Evolutionary conservation across 2,329 filamentous ascomycete genomes (phyloP).

Genomic region (Fusarium miscanthi): DNA sequence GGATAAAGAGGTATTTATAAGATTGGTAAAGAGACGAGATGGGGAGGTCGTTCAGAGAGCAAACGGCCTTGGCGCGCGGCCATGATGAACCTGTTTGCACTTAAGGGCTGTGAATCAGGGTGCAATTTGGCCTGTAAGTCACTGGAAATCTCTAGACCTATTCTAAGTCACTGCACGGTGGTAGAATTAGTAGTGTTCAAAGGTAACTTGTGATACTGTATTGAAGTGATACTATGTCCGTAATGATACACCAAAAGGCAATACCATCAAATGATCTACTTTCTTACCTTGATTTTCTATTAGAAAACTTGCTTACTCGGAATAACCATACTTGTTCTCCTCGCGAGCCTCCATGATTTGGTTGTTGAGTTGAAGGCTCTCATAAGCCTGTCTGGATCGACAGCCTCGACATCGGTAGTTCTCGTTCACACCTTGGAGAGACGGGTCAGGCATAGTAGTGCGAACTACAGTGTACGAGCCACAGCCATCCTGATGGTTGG

Average conservation of each 20-base stretch:
- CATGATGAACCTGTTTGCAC: background rate
- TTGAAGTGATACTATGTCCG: background rate
- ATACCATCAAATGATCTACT: background rate
- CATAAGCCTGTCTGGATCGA: background rate
- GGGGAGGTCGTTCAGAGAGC: background rate
- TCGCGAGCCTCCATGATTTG: background rate
- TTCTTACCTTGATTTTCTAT: background rate
- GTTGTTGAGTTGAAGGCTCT: constrained; percentile 1
- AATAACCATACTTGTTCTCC: background rate
- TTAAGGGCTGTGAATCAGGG: background rate
- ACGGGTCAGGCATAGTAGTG: background rate
- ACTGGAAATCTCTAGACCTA: background rate
- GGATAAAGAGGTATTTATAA: constrained; percentile 6
- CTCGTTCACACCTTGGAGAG: background rate
- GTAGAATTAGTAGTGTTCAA: background rate
- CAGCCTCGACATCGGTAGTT: constrained; percentile 16
- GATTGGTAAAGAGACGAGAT: background rate
- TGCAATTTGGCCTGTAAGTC: background rate
- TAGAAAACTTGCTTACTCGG: background rate
- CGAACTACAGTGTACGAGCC: background rate
- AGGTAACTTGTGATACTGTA: constrained; percentile 18
- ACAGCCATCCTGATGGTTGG: background rate
- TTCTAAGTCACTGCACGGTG: background rate
- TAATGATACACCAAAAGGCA: background rate
- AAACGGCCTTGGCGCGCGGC: constrained; percentile 2